Base-by-base conservation (phyloP, 768 basidiomycete species). In the Tylopilus subfusipes region DNA sequence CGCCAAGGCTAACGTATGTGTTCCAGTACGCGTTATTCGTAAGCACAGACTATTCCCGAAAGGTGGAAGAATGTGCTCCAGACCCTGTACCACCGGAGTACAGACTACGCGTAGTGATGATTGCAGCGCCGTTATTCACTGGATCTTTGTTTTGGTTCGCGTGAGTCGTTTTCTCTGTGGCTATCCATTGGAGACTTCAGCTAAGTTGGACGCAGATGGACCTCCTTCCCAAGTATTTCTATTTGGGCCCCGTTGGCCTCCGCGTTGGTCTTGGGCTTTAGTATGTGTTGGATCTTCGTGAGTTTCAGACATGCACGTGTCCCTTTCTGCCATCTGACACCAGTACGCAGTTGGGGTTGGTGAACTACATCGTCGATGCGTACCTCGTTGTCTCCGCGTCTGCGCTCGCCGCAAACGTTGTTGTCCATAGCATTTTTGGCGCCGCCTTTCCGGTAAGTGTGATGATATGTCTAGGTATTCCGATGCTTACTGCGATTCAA, bases 61-160 rank as follows among this genome's bases (percentile, higher is more conserved):
- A 79, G 53, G 67, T 72, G 12, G 67, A 68, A 1, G 71, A 75
- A 57, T 74, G 70, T 47, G 73, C 76, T 7, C 83, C 84, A 5
- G 64, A 73, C n/a, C 76, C 78, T 21, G 82, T 83, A 3, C 79
- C 82, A 3, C 86, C 86, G 0, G 86, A 88, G 67, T 77, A 76
- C 46, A 75, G 84, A 22, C 66, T 86, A 25, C 72, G 75, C 45
- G 69, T 77, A 42, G 76, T 76, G 0, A 70, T 85, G 54, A 63
- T 79, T 54, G 79, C 76, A 4, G 76, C 79, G 0, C 84, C 84
- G 0, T 56, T 83, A 16, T 76, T 82, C 54, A 69, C 79, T 24
- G 46, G 74, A 22, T 76, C 81, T 5, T 81, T 85, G 67, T 86
- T 88, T 68, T 84, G 84, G 84, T 83, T 87, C 62, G 78, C 71